A percentile compares a stretch with the other conserved stretches of the same genome.
phyloP scores from a whole-genome alignment of 2,329 filamentous ascomycete species.

The Neobulgaria alba region DNA sequence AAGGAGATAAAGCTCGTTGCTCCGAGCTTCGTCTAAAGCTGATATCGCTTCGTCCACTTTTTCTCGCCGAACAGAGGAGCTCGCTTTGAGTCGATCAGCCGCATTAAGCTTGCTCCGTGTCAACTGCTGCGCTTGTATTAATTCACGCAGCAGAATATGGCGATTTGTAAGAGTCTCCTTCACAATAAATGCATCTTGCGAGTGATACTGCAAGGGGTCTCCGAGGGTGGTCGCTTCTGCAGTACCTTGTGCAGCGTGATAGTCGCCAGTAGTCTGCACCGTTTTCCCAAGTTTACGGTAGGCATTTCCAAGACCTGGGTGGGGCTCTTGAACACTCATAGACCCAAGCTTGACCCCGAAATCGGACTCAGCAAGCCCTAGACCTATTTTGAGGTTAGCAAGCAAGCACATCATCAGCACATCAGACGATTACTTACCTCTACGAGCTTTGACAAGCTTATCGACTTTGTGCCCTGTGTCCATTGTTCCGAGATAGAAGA shows the following conservation, averaged over 20 bases:
- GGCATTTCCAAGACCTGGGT: conserved; percentile 77
- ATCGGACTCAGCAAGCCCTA: conserved; percentile 86
- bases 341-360: conserved; percentile 82
- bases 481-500: conserved; percentile 93
- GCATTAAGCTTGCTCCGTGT: conserved; percentile 77
- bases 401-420: conserved; percentile 8
- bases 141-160: conserved; percentile 89
- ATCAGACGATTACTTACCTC: conserved; percentile 55
- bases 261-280: conserved; percentile 89
- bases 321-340: conserved; percentile 85
- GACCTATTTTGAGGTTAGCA: conserved; percentile 49
- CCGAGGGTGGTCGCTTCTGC: conserved; percentile 92
- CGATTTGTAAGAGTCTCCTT: conserved; percentile 97
- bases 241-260: conserved; percentile 91
- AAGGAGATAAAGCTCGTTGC: conserved; percentile 70
- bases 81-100: conserved; percentile 80
- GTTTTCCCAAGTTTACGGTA: conserved; percentile 93
- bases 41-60: conserved; percentile 98
- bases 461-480: conserved; percentile 97
- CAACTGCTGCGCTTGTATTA: conserved; percentile 80
- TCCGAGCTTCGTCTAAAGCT: conserved; percentile 77
- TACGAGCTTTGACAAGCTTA: conserved; percentile 80
- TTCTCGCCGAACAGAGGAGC: conserved; percentile 78
- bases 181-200: conserved; percentile 90
- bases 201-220: conserved; percentile 91